A percentile compares a stretch with the other conserved stretches of the same genome.
phyloP scores from a whole-genome alignment of 495 filamentous ascomycete species.

The Hypoxylon cercidicola region DNA sequence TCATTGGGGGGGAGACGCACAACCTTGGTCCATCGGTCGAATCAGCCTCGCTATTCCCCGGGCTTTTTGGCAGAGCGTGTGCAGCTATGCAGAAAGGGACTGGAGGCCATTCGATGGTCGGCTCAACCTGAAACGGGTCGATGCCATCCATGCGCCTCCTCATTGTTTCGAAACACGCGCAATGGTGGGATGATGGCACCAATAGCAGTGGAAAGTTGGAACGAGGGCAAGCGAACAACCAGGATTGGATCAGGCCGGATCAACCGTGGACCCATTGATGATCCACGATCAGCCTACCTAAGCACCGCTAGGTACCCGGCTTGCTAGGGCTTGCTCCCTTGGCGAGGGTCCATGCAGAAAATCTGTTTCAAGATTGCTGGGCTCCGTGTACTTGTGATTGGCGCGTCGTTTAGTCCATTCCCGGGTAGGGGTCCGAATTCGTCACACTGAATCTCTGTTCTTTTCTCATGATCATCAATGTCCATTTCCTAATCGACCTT shows the following conservation, averaged over 20 bases:
- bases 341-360: slow-evolving; percentile 43
- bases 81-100: slow-evolving; percentile 29
- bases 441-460: slow-evolving; percentile 23
- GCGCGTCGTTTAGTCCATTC: slow-evolving; percentile 22
- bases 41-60: slow-evolving; percentile 36
- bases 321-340: slow-evolving; percentile 29
- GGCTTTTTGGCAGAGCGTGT: slow-evolving; percentile 32
- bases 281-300: slow-evolving; percentile 36
- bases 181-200: slow-evolving; percentile 46
- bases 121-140: slow-evolving; percentile 50
- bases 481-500: slow-evolving; percentile 7
- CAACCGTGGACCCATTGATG: slow-evolving; percentile 40
- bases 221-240: slow-evolving; percentile 33
- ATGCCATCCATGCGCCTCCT: slow-evolving; percentile 44
- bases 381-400: slow-evolving; percentile 31
- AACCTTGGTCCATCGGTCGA: slow-evolving; percentile 24
- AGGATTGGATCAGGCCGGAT: slow-evolving; percentile 39
- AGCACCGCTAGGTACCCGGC: too few species aligned
- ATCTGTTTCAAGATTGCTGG: slow-evolving; percentile 45
- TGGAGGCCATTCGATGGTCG: slow-evolving; percentile 41
- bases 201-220: slow-evolving; percentile 30
- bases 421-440: slow-evolving; percentile 16
- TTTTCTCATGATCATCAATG: slow-evolving; percentile 13
- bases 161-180: slow-evolving; percentile 51
- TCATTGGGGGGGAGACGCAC: slow-evolving; percentile 30